Percentiles rank a stretch among this genome's conserved stretches.
Conservation (phyloP, 1,284 basidiomycete genomes). For the Pascua guehoae region DNA sequence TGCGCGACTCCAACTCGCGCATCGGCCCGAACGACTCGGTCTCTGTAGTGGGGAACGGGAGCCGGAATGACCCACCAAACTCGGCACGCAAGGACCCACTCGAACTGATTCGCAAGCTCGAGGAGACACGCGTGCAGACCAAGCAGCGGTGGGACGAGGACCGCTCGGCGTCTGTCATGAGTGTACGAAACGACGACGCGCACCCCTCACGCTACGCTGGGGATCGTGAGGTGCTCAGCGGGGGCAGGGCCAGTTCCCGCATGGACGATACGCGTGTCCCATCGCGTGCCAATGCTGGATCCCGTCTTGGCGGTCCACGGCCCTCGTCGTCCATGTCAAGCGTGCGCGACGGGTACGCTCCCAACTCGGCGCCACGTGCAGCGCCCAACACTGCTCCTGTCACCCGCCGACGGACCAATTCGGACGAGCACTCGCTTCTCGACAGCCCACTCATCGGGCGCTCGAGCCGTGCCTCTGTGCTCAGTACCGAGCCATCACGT, state of each 20-base stretch:
- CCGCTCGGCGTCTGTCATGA: constrained; percentile 11
- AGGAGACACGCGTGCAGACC: constrained; percentile 29
- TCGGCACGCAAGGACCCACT: constrained; percentile 35
- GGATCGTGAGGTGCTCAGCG: constrained; percentile 12
- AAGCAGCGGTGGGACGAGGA: constrained; percentile 39
- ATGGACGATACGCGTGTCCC: constrained; percentile 5
- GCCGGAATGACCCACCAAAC: constrained; percentile 10
- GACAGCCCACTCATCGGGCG: constrained; percentile 19
- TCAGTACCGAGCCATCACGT: constrained; percentile 4
- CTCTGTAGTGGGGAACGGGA: constrained; percentile 30
- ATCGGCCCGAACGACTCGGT: constrained; percentile 38
- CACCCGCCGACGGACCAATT: constrained; percentile 8
- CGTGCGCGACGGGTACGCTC: constrained; percentile 28
- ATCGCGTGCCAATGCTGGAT: constrained; percentile 2
- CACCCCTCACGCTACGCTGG: constrained; percentile 6
- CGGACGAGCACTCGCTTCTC: constrained; percentile 3
- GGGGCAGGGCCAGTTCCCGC: constrained; percentile 7
- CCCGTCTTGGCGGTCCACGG: constrained; percentile 13
- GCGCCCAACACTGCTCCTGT: neutral
- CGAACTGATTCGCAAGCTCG: constrained; percentile 36
- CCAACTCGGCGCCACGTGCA: constrained; percentile 26
- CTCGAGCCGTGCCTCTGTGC: constrained; percentile 3
- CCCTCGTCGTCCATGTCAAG: constrained; percentile 36
- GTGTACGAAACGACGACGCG: constrained; percentile 7
- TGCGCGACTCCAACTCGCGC: constrained; percentile 6